phyloP scores from a whole-genome alignment of 1,284 basidiomycete genomes.

The Rhizoctonia solani region DNA sequence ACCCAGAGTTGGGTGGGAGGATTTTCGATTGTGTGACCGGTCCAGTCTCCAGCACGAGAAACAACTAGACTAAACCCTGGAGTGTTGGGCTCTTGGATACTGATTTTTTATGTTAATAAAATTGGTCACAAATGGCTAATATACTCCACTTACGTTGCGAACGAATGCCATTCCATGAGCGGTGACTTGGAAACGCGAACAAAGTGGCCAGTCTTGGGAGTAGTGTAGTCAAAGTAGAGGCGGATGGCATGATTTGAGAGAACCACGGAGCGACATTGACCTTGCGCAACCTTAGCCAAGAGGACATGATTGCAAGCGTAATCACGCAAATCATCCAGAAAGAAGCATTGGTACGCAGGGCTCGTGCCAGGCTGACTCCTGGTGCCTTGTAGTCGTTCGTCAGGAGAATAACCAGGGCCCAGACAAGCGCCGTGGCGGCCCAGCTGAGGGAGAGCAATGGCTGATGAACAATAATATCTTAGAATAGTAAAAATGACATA shows the following conservation, averaged over 20 bases:
- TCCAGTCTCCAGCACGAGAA: constrained; percentile 65
- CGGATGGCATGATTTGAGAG: constrained; percentile 62
- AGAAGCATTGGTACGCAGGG: constrained; percentile 53
- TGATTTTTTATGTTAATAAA: constrained; percentile 39
- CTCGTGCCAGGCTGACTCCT: constrained; percentile 50
- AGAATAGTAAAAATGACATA: neutral
- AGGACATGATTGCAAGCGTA: constrained; percentile 57
- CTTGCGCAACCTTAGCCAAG: constrained; percentile 59
- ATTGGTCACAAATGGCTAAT: constrained; percentile 47
- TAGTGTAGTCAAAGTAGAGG: constrained; percentile 62
- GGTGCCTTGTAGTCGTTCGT: constrained; percentile 57
- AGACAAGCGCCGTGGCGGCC: constrained; percentile 57
- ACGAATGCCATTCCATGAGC: constrained; percentile 64
- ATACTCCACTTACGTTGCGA: constrained; percentile 49
- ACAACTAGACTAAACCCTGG: constrained; percentile 62
- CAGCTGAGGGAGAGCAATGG: constrained; percentile 49
- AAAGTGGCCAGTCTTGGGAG: constrained; percentile 59
- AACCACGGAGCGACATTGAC: constrained; percentile 57
- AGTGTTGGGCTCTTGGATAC: constrained; percentile 33
- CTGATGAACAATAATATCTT: neutral
- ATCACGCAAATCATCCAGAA: constrained; percentile 61
- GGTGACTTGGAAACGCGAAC: constrained; percentile 59
- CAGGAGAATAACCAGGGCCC: constrained; percentile 58
- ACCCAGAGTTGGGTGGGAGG: constrained; percentile 54
- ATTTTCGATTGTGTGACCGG: constrained; percentile 54